These are phyloP conservation scores for Debaryomyces nepalensis DNA, from an alignment of 1,139 yeast species.

Conservation along the genomic window DNA sequence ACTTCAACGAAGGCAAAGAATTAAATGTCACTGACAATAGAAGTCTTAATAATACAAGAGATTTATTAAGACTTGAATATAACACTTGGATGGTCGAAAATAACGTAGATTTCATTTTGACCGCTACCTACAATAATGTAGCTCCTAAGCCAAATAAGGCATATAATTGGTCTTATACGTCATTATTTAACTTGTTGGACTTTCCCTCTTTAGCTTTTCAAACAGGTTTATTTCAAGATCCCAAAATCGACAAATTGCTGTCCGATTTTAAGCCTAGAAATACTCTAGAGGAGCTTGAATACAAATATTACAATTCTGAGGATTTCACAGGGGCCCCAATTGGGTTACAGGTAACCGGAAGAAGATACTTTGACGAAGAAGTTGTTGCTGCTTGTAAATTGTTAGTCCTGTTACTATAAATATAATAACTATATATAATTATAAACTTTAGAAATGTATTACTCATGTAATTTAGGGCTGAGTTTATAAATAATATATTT, in stretches of 20 bases:
- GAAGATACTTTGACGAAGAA: conserved; percentile 47
- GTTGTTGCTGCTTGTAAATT: conserved; percentile 48
- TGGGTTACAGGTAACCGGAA: conserved; percentile 46
- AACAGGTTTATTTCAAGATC: conserved; percentile 64
- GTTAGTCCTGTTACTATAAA: no score
- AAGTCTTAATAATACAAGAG: conserved; percentile 54
- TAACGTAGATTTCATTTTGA: conserved; percentile 67
- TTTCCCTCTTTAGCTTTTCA: conserved; percentile 66
- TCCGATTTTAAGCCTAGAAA: conserved; percentile 41
- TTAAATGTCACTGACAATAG: conserved; percentile 52
- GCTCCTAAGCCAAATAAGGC: conserved; percentile 71
- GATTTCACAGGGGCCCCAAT: conserved; percentile 44
- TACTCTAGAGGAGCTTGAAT: conserved; percentile 49
- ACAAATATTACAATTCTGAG: conserved; percentile 37
- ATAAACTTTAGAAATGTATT: no score
- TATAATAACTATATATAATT: no score
- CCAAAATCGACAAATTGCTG: conserved; percentile 47
- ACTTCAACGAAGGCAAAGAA: conserved; percentile 59
- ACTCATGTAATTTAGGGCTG: no score
- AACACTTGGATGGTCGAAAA: conserved; percentile 54
- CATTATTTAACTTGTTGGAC: conserved; percentile 68
- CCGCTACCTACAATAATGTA: conserved; percentile 72
- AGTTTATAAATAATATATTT: no score
- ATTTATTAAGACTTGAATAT: conserved; percentile 58
- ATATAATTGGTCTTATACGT: conserved; percentile 77